Base-by-base conservation (phyloP, 192 early-diverging fungal genomes). In the Coemansia sp. region DNA sequence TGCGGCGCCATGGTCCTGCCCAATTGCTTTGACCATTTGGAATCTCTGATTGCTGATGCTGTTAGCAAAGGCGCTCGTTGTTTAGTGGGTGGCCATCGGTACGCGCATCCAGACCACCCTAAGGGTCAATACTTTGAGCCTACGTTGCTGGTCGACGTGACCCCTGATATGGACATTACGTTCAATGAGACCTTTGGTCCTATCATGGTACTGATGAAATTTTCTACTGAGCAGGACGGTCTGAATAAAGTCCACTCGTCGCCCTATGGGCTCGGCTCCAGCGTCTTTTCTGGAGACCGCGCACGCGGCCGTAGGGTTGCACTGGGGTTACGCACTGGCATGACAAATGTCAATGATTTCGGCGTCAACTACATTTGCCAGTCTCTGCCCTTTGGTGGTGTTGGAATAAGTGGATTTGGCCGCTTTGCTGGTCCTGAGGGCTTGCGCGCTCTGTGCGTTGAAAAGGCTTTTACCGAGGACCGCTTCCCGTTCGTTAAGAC, bases 281-380 rank as follows among this genome's bases (percentile, higher is more conserved):
- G 82, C 58, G 88, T 95, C 14, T 95, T 94, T 70, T 89, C 89
- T 2, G 79, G 79, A 22, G 86, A 94, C 62, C 82, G 86, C 24
- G 64, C 57, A 8, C 76, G 84, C 44, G 92, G 83, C 8, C 71
- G 83, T 26, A 69, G 82, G 9, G 82, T 94, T 23, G 85, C 85
- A n/a, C 69, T 83, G 22, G 70, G 67, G 16, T 69, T 94, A 49
- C 85, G 85, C 60, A 82, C 84, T 0, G 93, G 93, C 16, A 92
- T 92, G 90, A 72, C 85, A 52, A 95, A 95, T 51, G 76, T 94
- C 60, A 95, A 95, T 69, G 93, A 93, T 66, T 95, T 92, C 65
- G 93, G 84, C 18, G 87, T 89, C 62, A 92, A 88, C 55, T 95
- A 94, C 58, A 82, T 95, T 5, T 91, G 90, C 73, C 90, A 93